Conservation (phyloP, 1,284 basidiomycete species). For the Coniophora puteana region DNA sequence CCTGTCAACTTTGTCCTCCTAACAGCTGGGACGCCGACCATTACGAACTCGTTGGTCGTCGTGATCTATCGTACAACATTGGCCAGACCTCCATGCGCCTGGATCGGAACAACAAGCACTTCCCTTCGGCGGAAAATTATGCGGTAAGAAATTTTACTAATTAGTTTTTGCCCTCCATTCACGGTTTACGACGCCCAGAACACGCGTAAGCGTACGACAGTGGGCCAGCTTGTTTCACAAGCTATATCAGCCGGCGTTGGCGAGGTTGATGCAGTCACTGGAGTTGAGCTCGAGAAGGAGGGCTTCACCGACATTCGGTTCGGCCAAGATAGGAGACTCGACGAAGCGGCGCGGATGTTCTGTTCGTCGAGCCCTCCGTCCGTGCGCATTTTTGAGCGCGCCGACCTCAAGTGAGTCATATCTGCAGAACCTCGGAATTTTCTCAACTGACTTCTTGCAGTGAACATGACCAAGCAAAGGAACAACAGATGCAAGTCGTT, state of each 20-base stretch:
- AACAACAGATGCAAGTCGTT: constrained; percentile 77
- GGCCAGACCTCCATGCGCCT: constrained; percentile 28
- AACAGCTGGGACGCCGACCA: constrained; percentile 67
- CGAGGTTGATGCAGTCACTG: constrained; percentile 54
- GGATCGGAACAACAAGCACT: constrained; percentile 24
- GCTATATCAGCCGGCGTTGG: constrained; percentile 47
- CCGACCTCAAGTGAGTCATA: constrained; percentile 62
- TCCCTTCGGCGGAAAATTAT: constrained; percentile 27
- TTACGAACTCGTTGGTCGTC: constrained; percentile 75
- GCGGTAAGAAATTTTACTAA: constrained; percentile 40
- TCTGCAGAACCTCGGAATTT: not conserved
- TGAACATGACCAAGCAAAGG: constrained; percentile 76
- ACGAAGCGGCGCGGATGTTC: constrained; percentile 86
- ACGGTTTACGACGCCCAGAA: constrained; percentile 19
- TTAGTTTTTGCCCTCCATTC: constrained; percentile 33
- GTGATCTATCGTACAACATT: constrained; percentile 62
- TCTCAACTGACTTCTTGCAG: constrained; percentile 32
- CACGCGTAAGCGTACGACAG: constrained; percentile 42
- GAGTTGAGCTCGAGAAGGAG: constrained; percentile 66
- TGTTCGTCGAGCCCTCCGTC: constrained; percentile 71
- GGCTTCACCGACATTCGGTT: constrained; percentile 83
- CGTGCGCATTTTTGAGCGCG: constrained; percentile 65
- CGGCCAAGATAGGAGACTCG: constrained; percentile 79
- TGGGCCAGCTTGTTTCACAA: constrained; percentile 47
- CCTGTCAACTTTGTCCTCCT: constrained; percentile 77